Percentiles rank a stretch among this genome's conserved stretches.
Evolutionary conservation across 1,284 basidiomycete genomes (phyloP).

Genomic region (Erythrobasidium hasegawianum): DNA sequence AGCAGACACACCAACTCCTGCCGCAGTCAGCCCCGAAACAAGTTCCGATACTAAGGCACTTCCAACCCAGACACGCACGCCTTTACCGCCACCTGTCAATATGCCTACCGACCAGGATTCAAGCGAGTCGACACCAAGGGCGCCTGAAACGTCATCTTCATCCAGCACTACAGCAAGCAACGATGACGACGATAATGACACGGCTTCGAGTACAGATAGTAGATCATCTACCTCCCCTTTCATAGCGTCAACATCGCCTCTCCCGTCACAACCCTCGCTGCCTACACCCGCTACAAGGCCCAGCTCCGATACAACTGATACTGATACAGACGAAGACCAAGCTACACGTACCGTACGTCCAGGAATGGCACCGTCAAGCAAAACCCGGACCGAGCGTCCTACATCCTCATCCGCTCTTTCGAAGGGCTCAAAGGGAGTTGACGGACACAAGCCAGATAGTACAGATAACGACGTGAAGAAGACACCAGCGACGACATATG

Average conservation of each 20-base stretch:
- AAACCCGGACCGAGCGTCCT: background rate
- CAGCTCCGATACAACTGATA: background rate
- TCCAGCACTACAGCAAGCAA: too few species aligned
- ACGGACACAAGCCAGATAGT: background rate
- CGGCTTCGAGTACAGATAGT: background rate
- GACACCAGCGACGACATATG: slow-evolving; percentile 11
- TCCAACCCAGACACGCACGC: too few species aligned
- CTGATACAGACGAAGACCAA: background rate
- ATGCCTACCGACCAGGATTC: background rate
- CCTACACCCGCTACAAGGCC: background rate
- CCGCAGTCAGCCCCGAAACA: too few species aligned
- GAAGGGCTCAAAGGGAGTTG: background rate
- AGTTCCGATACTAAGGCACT: too few species aligned
- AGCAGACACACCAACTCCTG: too few species aligned
- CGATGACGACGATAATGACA: too few species aligned
- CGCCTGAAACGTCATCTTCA: background rate
- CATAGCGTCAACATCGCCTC: too few species aligned
- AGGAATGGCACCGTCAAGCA: background rate
- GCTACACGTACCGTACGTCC: background rate
- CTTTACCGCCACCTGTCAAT: too few species aligned
- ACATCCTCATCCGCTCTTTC: background rate
- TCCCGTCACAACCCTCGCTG: background rate
- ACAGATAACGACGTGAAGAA: background rate
- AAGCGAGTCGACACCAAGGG: background rate
- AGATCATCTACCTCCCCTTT: too few species aligned